Conservation (phyloP, 2,329 filamentous ascomycete species). For the Aspergillus eucalypticola region DNA sequence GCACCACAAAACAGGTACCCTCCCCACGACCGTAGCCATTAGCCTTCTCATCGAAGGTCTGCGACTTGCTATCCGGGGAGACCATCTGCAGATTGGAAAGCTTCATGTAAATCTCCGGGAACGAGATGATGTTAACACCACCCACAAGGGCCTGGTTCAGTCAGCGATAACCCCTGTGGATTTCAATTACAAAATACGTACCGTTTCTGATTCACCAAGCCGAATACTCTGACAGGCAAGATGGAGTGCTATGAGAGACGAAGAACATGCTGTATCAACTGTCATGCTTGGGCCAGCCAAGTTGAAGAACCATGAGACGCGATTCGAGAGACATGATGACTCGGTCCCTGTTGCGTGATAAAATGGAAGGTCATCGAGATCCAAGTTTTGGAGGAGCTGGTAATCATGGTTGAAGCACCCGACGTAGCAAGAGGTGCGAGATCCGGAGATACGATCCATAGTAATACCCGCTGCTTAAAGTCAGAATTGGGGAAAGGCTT, state of each 20-base stretch:
- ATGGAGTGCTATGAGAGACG: slow-evolving; percentile 13
- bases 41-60: slow-evolving; percentile 12
- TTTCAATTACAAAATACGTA: background rate
- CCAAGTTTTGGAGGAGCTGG: background rate
- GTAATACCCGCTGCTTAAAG: background rate
- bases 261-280: slow-evolving; percentile 20
- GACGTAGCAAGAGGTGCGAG: background rate
- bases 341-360: slow-evolving; percentile 3
- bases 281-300: slow-evolving; percentile 16
- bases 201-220: slow-evolving; percentile 2
- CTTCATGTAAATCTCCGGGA: background rate
- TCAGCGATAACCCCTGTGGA: background rate
- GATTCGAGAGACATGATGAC: slow-evolving; percentile 9
- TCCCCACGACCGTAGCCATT: slow-evolving; percentile 15
- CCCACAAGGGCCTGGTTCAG: background rate
- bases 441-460: background rate
- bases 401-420: background rate
- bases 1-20: slow-evolving; percentile 6
- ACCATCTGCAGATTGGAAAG: background rate
- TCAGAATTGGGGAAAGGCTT: background rate
- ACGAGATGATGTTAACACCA: background rate
- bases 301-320: slow-evolving; percentile 20
- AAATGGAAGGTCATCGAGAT: background rate
- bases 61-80: slow-evolving; percentile 5
- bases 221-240: slow-evolving; percentile 14